Base-by-base conservation (phyloP, 2,329 filamentous ascomycete species). In the Penicillium sp. region DNA sequence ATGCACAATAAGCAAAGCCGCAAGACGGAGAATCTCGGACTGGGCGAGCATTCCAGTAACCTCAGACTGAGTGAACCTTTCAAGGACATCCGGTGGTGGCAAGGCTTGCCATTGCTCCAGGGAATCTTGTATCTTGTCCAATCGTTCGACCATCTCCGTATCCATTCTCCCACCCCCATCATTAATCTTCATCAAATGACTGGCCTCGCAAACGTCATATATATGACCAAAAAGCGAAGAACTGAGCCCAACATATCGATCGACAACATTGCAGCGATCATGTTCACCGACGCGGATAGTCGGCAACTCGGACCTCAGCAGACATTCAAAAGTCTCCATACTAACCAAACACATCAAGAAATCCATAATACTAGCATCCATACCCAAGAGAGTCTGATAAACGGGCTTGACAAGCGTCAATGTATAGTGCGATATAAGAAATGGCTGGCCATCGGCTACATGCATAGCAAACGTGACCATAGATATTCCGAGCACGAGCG, bases 401-500 rank as follows among this genome's bases (percentile, higher is more conserved):
- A 51, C 55, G 16, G 46, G 38, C 36, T 60, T 60, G 3, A 63
- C 47, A 6, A 63, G 52, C 17, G 26, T 50, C 17, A 63, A 25
- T 0, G 57, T 63, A 5, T 58, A 60, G 14, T 46, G 61, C 2
- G 59, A 57, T 30, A 63, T 61, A 12, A 61, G 35, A 41, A 47
- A 52, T 0, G 57, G 46, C 26, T 61, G 57, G n/a, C 61, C 61
- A 30, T 60, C 35, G 11, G 37, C 40, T 11, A 62, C 56, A 50
- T 62, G 61, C 61, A 62, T 58, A 14, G 61, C 61, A 36, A 62
- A 61, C 16, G 59, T 62, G 1, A 59, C 40, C 57, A 62, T 52
- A 17, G 59, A 35, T 28, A 62, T 53, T 11, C 57, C 55, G 12
- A 62, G 48, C 1, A 58, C 19, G 0, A 62, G n/a, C 7, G 53